phyloP scores from a whole-genome alignment of 23 red algal species.

The Porphyridium purpureum region DNA sequence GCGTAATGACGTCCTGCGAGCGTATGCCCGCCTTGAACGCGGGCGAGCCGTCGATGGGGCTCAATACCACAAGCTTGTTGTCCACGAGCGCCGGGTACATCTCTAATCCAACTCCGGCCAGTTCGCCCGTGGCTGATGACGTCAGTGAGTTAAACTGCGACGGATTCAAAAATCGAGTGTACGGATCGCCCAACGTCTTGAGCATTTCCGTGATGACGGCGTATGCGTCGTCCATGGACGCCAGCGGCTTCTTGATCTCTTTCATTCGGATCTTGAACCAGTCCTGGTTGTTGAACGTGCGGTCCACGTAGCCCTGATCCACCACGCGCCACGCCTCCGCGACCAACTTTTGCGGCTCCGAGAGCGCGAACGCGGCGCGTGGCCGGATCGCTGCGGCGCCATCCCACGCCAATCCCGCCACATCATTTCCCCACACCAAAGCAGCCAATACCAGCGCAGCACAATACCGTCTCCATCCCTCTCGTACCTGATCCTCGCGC shows the following conservation, averaged over 20 bases:
- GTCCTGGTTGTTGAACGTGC: slow-evolving; percentile 64
- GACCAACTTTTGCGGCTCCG: slow-evolving; percentile 45
- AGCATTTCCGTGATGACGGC: slow-evolving; percentile 77
- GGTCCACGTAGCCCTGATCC: slow-evolving; percentile 59
- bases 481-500: no score
- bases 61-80: slow-evolving; percentile 15
- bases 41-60: slow-evolving; percentile 44
- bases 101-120: slow-evolving; percentile 69
- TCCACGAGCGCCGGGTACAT: slow-evolving; percentile 49
- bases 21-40: slow-evolving; percentile 53
- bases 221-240: slow-evolving; percentile 28
- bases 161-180: slow-evolving; percentile 90
- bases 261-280: slow-evolving; percentile 82
- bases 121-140: slow-evolving; percentile 37
- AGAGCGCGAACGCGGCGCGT: slow-evolving; percentile 10
- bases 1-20: slow-evolving; percentile 32
- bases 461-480: no score
- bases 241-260: slow-evolving; percentile 17
- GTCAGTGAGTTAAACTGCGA: slow-evolving; percentile 45
- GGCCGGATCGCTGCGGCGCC: no score
- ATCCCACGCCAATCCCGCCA: no score
- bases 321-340: slow-evolving; percentile 90
- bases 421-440: no score
- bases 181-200: slow-evolving; percentile 58
- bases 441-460: no score